These are phyloP conservation scores for Salvia hispanica DNA, from an alignment of 257 asterid species.

Conservation along the genomic window DNA sequence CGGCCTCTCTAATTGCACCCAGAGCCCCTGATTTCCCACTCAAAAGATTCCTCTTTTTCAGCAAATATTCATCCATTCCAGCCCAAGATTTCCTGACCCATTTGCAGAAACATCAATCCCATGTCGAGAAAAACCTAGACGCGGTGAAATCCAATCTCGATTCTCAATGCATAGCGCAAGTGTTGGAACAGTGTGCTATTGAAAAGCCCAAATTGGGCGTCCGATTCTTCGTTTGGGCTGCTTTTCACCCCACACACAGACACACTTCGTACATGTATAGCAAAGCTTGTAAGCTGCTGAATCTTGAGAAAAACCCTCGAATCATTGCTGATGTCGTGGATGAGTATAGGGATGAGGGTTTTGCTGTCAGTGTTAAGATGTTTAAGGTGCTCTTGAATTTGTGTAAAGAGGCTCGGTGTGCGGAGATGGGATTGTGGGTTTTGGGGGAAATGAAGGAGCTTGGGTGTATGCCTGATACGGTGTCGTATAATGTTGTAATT, in stretches of 20 bases:
- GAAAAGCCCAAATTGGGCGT: slow-evolving; percentile 67
- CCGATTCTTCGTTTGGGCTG: slow-evolving; percentile 93
- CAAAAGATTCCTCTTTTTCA: slow-evolving; percentile 29
- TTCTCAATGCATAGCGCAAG: slow-evolving; percentile 54
- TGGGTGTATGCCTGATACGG: slow-evolving; percentile 67
- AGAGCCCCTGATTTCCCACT: slow-evolving; percentile 30
- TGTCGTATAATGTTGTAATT: slow-evolving; percentile 72
- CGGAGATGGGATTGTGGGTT: slow-evolving; percentile 67
- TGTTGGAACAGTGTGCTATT: slow-evolving; percentile 52
- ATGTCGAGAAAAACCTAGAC: slow-evolving; percentile 56
- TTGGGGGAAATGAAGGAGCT: slow-evolving; percentile 77
- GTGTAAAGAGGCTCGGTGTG: slow-evolving; percentile 77
- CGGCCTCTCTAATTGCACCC: slow-evolving; percentile 31
- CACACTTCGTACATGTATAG: slow-evolving; percentile 55
- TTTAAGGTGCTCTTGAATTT: slow-evolving; percentile 71
- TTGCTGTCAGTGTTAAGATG: slow-evolving; percentile 52
- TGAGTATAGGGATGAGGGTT: slow-evolving; percentile 53
- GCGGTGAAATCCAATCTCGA: slow-evolving; percentile 54
- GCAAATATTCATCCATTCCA: slow-evolving; percentile 47
- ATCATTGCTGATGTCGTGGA: slow-evolving; percentile 54
- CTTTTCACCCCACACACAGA: slow-evolving; percentile 61
- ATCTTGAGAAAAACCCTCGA: slow-evolving; percentile 49
- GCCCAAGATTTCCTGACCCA: slow-evolving; percentile 53
- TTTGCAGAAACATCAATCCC: slow-evolving; percentile 43
- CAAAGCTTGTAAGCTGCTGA: slow-evolving; percentile 63